Evolutionary conservation across 768 basidiomycete genomes (phyloP).

Genomic region (Serendipita sp.): DNA sequence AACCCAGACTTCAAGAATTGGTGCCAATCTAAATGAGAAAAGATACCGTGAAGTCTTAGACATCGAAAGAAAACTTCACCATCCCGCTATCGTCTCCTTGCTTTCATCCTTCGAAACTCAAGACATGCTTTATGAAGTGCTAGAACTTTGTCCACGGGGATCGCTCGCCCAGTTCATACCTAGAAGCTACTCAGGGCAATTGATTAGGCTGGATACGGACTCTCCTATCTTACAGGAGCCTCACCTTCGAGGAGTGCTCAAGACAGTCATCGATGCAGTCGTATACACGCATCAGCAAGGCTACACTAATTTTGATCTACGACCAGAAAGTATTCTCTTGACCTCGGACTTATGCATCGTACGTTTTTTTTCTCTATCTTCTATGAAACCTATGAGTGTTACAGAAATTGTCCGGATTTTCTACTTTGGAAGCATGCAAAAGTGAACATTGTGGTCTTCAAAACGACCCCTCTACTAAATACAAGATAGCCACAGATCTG

Average conservation of each 20-base stretch:
- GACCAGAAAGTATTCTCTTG: neutral
- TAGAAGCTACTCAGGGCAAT: neutral
- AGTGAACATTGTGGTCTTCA: neutral
- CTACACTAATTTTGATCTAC: neutral
- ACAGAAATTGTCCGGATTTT: no score
- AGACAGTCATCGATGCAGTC: neutral
- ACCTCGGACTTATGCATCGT: neutral
- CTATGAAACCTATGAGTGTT: no score
- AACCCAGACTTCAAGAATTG: neutral
- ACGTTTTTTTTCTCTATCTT: neutral
- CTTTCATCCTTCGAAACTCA: neutral
- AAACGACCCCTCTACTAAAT: neutral
- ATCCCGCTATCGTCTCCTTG: neutral
- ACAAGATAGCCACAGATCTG: neutral
- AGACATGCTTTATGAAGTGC: neutral
- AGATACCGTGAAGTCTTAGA: neutral
- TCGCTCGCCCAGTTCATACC: neutral
- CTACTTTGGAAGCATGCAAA: no score
- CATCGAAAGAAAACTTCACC: neutral
- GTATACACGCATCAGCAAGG: neutral
- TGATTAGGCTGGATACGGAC: no score
- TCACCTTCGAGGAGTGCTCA: neutral
- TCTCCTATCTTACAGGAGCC: neutral
- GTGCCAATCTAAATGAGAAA: neutral
- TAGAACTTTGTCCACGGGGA: neutral